Evolutionary conservation across 2,329 filamentous ascomycete species (phyloP).

Genomic region (Colletotrichum lupini): DNA sequence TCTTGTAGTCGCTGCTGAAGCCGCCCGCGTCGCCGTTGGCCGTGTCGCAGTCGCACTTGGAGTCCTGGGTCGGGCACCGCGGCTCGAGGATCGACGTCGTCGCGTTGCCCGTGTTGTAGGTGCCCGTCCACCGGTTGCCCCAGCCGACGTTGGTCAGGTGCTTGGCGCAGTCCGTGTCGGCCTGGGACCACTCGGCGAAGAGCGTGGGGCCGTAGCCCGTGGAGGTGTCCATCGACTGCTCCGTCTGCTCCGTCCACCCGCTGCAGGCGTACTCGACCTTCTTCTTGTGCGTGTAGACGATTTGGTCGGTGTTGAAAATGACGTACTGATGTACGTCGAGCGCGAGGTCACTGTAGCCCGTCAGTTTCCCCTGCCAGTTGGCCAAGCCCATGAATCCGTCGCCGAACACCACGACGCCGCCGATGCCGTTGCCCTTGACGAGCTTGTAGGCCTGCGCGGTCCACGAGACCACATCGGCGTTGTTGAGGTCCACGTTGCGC

Average conservation of each 20-base stretch:
- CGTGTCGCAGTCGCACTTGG: slow-evolving; percentile 75
- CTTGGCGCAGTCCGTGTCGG: slow-evolving; percentile 91
- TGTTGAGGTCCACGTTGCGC: slow-evolving; percentile 80
- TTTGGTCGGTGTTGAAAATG: slow-evolving; percentile 93
- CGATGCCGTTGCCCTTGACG: slow-evolving; percentile 81
- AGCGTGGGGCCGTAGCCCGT: slow-evolving; percentile 93
- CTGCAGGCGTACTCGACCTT: slow-evolving; percentile 90
- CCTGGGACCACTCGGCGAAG: slow-evolving; percentile 97
- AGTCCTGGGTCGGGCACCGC: slow-evolving; percentile 76
- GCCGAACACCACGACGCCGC: slow-evolving; percentile 82
- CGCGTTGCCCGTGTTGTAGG: slow-evolving; percentile 75
- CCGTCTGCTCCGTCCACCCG: slow-evolving; percentile 85
- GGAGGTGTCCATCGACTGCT: slow-evolving; percentile 75
- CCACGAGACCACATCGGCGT: slow-evolving; percentile 79
- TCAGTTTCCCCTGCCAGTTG: slow-evolving; percentile 90
- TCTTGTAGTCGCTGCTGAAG: slow-evolving; percentile 82
- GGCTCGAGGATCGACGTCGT: slow-evolving; percentile 73
- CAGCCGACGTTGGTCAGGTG: slow-evolving; percentile 90
- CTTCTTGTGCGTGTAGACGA: slow-evolving; percentile 81
- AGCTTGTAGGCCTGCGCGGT: slow-evolving; percentile 77
- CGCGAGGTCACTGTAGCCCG: slow-evolving; percentile 76
- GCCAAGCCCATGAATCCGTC: slow-evolving; percentile 93
- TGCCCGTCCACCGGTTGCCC: slow-evolving; percentile 93
- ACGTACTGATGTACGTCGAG: slow-evolving; percentile 99
- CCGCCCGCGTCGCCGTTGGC: slow-evolving; percentile 79